Percentiles rank a stretch among this genome's conserved stretches.
Conservation (phyloP, 495 filamentous ascomycete genomes). For the Podospora bellae-mahoneyi region DNA sequence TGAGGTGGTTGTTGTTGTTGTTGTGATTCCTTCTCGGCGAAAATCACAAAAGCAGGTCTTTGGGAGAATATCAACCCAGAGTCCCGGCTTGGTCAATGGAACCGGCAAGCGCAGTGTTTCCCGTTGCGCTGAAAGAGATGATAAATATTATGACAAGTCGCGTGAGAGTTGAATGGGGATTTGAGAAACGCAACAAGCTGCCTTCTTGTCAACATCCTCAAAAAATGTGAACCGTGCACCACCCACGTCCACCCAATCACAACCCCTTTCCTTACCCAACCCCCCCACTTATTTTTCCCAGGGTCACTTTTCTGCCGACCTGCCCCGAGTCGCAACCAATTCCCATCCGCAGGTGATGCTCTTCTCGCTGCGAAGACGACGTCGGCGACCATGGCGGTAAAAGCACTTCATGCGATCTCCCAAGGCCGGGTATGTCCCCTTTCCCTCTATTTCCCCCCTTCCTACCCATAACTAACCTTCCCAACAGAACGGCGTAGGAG, state of each 20-base stretch:
- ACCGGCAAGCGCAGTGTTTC: background rate
- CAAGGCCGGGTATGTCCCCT: constrained; percentile 53
- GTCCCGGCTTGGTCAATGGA: background rate
- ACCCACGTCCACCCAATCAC: background rate
- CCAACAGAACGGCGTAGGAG: constrained; percentile 87
- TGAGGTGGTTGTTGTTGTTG: background rate
- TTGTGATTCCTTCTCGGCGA: background rate
- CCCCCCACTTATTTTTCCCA: constrained; percentile 17
- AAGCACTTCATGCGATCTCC: constrained; percentile 57
- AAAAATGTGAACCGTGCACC: background rate
- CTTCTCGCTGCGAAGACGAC: constrained; percentile 17
- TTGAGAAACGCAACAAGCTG: no score
- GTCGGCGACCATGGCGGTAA: constrained; percentile 61
- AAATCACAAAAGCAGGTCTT: background rate
- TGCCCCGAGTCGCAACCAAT: constrained; percentile 8
- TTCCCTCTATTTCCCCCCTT: background rate
- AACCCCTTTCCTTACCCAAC: background rate
- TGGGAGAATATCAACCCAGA: background rate
- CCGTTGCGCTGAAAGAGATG: background rate
- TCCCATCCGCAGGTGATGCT: constrained; percentile 19
- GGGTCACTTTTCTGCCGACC: constrained; percentile 19
- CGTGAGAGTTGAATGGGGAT: background rate
- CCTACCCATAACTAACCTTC: background rate
- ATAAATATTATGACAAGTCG: background rate
- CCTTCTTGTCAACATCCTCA: background rate